Evolutionary conservation across 192 early-diverging fungal species (phyloP), one percentile per base, ranked within the genome.

Genomic region (Dissophora globulifera): DNA sequence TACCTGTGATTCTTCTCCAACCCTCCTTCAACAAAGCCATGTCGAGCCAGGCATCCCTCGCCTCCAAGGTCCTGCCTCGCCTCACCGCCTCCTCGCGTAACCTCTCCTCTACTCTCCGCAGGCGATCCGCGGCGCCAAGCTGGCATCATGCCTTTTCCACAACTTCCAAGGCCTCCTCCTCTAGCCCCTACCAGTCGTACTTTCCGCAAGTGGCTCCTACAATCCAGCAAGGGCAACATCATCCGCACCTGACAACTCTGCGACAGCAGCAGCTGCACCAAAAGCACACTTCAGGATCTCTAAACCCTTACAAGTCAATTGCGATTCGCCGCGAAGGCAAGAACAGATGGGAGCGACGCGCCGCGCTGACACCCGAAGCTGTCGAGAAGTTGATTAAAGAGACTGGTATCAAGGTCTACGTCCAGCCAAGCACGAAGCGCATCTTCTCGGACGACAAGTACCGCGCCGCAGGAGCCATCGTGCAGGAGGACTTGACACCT

Each of bases 341-440:
- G 83, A 96, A 96, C 83, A 84, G 92, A 29, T 99, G 97, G 97
- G 97, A 99, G 71, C 86, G 97, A 2, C 89, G 97, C 2, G 94
- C 93, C 16, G 90, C 97, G 19, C 81, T 99, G 29, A 91, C 93
- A 9, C 97, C 97, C 13, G 87, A 90, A 11, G 91, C 93, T 27
- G 89, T 99, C 69, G 86, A 91, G 47, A 81, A 85, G 42, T 83
- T 99, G 41, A 93, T 96, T 50, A 83, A 90, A 31, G 94, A 97
- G 57, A 92, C 90, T 23, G 92, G 94, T 15, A 88, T 90, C 19
- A 87, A 82, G 33, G 91, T 99, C 2, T 81, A 93, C 64, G 92
- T 99, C 43, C 97, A 99, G 67, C 97, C 97, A 15, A 92, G 90
- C 57, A 93, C 90, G 46, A 97, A 96, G 54, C 88, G 97, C 35